Conservation (phyloP, 2,329 filamentous ascomycete species). For the Xenoacremonium recifei region DNA sequence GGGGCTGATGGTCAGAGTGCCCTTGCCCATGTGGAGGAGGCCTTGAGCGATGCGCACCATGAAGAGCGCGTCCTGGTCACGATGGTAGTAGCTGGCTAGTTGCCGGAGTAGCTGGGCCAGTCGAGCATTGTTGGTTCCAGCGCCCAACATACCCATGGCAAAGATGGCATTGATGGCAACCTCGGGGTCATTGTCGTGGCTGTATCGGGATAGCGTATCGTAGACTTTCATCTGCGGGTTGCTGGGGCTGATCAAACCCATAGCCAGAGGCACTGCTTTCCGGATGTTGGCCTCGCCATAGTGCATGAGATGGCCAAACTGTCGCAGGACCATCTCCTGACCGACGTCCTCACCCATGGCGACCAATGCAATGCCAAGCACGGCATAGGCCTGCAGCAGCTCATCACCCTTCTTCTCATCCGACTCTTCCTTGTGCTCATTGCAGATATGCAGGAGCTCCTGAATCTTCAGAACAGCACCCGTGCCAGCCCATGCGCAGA, state of each 20-base stretch:
- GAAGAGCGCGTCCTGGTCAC: constrained; percentile 93
- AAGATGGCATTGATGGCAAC: constrained; percentile 99
- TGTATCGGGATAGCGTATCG: constrained; percentile 95
- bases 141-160: constrained; percentile 95
- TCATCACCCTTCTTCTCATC: constrained; percentile 96
- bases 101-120: constrained; percentile 92
- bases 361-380: constrained; percentile 89
- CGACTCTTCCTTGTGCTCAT: constrained; percentile 92
- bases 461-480: constrained; percentile 97
- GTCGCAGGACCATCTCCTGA: constrained; percentile 96
- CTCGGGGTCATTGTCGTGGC: constrained; percentile 97
- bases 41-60: constrained; percentile 99
- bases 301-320: constrained; percentile 98
- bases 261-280: constrained; percentile 90
- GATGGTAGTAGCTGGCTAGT: constrained; percentile 96
- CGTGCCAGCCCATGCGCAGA: constrained; percentile 97
- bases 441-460: constrained; percentile 95
- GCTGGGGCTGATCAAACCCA: constrained; percentile 94
- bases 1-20: constrained; percentile 92
- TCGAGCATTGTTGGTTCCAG: constrained; percentile 96
- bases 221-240: constrained; percentile 99
- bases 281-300: constrained; percentile 97
- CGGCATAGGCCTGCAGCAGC: constrained; percentile 91
- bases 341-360: constrained; percentile 98
- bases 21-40: constrained; percentile 98